Conservation (phyloP, 208 protist species). For the Leishmania mexicana region DNA sequence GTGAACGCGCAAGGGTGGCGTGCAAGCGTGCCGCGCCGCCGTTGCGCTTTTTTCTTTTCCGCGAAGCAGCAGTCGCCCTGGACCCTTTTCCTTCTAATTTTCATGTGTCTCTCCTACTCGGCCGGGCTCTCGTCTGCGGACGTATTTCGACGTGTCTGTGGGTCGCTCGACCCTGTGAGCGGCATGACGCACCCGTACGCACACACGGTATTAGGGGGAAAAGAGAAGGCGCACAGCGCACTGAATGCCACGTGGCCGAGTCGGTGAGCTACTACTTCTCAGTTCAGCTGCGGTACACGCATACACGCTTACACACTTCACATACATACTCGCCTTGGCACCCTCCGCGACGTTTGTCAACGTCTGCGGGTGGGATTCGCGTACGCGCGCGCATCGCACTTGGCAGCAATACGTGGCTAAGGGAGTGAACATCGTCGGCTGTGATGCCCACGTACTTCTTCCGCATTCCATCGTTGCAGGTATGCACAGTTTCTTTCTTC, state of each 20-base stretch:
- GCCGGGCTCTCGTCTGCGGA: background rate
- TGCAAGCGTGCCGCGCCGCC: background rate
- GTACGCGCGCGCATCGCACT: background rate
- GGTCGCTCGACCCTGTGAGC: background rate
- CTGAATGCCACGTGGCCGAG: background rate
- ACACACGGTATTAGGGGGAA: background rate
- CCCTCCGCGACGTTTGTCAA: background rate
- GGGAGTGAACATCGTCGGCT: background rate
- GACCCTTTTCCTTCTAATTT: background rate
- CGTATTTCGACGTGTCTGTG: background rate
- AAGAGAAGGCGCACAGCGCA: background rate
- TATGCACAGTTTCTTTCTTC: conserved; percentile 15
- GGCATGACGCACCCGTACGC: background rate
- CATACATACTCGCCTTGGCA: background rate
- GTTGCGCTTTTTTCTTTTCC: background rate
- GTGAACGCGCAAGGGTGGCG: background rate
- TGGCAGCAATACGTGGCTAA: background rate
- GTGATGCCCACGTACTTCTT: conserved; percentile 35
- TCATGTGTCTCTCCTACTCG: background rate
- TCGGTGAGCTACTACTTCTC: background rate
- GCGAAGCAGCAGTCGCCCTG: background rate
- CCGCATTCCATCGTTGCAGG: conserved; percentile 12
- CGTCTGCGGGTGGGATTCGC: background rate
- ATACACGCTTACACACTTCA: background rate
- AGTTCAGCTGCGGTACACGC: background rate